Evolutionary conservation across 208 protist species (phyloP).

Genomic region (Crithidia fasciculata): DNA sequence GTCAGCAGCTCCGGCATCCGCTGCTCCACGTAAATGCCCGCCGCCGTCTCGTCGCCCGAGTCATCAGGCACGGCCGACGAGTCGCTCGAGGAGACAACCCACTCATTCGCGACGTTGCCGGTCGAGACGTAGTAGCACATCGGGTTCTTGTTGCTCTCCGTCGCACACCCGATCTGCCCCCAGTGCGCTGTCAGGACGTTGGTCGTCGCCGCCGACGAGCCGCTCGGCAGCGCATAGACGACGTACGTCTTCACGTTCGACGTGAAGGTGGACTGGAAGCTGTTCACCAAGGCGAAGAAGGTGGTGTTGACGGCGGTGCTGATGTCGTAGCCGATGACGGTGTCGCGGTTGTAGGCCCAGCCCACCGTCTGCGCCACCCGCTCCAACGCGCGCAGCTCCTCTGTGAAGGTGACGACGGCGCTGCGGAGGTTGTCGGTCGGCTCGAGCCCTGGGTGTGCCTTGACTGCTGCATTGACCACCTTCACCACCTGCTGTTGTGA

Average conservation of each 20-base stretch:
- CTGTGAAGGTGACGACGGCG: constrained; percentile 50
- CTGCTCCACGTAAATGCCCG: constrained; percentile 22
- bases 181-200: constrained; percentile 29
- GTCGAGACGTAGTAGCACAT: constrained; percentile 31
- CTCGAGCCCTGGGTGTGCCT: constrained; percentile 55
- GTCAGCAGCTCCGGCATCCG: constrained; percentile 27
- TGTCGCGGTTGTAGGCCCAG: constrained; percentile 38
- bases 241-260: constrained; percentile 47
- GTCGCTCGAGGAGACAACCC: constrained; percentile 16
- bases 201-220: background rate
- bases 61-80: background rate
- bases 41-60: background rate
- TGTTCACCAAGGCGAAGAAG: constrained; percentile 40
- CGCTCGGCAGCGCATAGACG: constrained; percentile 34
- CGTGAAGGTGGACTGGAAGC: constrained; percentile 35
- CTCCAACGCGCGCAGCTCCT: constrained; percentile 42
- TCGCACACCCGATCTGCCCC: constrained; percentile 44
- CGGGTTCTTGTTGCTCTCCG: constrained; percentile 15
- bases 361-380: constrained; percentile 38
- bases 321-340: constrained; percentile 38
- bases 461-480: constrained; percentile 46
- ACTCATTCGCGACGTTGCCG: constrained; percentile 17
- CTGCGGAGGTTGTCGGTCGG: constrained; percentile 48
- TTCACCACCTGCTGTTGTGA: constrained; percentile 55
- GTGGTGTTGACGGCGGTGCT: constrained; percentile 19